Evolutionary conservation across 305 asterid genomes (phyloP).

Genomic region (Stenogyne calaminthoides): DNA sequence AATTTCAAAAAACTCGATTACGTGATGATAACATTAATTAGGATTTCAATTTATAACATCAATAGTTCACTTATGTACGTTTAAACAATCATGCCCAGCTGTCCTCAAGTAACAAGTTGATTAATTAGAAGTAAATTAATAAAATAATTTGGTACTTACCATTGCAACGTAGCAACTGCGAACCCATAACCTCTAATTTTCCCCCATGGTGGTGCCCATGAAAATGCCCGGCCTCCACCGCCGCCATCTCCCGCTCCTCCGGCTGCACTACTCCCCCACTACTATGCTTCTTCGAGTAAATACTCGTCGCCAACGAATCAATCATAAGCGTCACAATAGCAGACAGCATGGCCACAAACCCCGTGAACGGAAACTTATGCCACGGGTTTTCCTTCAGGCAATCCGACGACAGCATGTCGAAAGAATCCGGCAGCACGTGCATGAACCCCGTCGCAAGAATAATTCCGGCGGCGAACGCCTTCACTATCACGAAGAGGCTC

Average conservation of each 20-base stretch:
- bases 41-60: too few relatives aligned
- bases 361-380: constrained; percentile 62
- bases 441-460: constrained; percentile 43
- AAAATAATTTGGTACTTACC: constrained; percentile 41
- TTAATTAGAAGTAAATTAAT: too few relatives aligned
- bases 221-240: constrained; percentile 8
- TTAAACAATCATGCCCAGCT: too few relatives aligned
- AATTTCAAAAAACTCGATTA: too few relatives aligned
- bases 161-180: constrained; percentile 63
- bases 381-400: constrained; percentile 39
- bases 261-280: not conserved
- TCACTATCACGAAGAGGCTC: constrained; percentile 50
- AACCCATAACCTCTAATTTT: constrained; percentile 31
- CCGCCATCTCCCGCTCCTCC: constrained; percentile 46
- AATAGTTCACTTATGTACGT: too few relatives aligned
- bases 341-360: constrained; percentile 68
- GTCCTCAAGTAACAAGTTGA: too few relatives aligned
- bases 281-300: constrained; percentile 43
- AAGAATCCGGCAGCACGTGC: constrained; percentile 73
- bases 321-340: constrained; percentile 56
- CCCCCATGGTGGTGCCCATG: constrained; percentile 46
- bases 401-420: constrained; percentile 51
- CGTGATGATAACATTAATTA: not conserved
- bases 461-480: constrained; percentile 49
- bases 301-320: constrained; percentile 60